Evolutionary conservation across 2,329 filamentous ascomycete species (phyloP), one percentile per base, ranked within the genome.

Genomic region (Plectosphaerella cucumerina): DNA sequence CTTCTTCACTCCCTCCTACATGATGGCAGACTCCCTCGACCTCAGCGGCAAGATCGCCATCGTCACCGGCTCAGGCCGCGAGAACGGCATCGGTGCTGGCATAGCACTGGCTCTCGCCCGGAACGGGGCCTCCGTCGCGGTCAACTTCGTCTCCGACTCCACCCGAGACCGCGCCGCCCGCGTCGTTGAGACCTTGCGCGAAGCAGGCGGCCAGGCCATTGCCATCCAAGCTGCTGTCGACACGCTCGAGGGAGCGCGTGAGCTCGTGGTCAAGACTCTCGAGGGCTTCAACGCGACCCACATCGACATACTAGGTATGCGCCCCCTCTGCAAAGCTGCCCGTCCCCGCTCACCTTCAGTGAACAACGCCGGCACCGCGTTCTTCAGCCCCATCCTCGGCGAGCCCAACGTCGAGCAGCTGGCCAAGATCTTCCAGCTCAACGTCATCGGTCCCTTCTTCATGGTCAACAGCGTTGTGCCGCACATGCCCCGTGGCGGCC

Each of bases 11-110:
- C 17, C 35, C 35, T n/a, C 9, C 17, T 37, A 14, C 15, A 45
- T 2, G 10, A 33, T 45, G 22, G 5, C 51, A 6, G 69, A 72
- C 10, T 66, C 61, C 1, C 61, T 75, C 17, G 68, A 63, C 5
- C 66, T 76, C 14, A 51, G 59, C 15, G 68, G 66, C 50, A 75
- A 76, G 53, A 58, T 68, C 1, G 73, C 73, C 52, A 70, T 76
- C 34, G 60, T 76, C 9, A 76, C 73, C 1, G 73, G 73, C 22
- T 74, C 72, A 10, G 70, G 71, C 15, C 65, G 66, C 5, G 70
- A 73, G 22, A 73, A 70, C 44, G 70, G 70, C 3, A 73, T 74
- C 10, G 72, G 73, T 5, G 72, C 72, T 4, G 71, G 61, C 15
- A 73, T 72, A 15, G 72, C 69, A n/a, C 48, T 49, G 1, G 63